Evolutionary conservation across 257 asterid genomes (phyloP).

Genomic region (Vinca minor): DNA sequence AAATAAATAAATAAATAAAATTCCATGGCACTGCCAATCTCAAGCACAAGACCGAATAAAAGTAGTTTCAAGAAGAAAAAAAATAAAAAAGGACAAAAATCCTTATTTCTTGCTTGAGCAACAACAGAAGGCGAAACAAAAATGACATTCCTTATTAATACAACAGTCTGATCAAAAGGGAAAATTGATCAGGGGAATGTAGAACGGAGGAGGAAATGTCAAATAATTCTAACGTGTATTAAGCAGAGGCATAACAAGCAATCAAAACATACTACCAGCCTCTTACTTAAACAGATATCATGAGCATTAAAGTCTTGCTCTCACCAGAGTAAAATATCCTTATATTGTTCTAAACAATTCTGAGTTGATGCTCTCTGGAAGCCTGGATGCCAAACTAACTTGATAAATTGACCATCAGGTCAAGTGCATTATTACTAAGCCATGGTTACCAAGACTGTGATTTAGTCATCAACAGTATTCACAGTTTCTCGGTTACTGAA

Average conservation of each 20-base stretch:
- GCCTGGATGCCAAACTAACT: slow-evolving; percentile 15
- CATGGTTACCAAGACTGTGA: slow-evolving; percentile 10
- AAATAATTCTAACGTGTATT: not conserved
- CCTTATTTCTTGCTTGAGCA: too few species aligned
- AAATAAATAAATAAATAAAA: too few species aligned
- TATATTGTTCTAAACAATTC: slow-evolving; percentile 28
- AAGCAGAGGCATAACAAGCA: slow-evolving; percentile 8
- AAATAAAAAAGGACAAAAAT: too few species aligned
- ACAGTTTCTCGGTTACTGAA: slow-evolving; percentile 8
- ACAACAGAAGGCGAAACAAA: too few species aligned
- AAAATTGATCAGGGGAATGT: not conserved
- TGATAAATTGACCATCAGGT: slow-evolving; percentile 11
- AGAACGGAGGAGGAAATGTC: not conserved
- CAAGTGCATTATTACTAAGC: slow-evolving; percentile 5
- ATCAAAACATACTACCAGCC: slow-evolving; percentile 18
- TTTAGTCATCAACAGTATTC: slow-evolving; percentile 10
- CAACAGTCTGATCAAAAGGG: not conserved
- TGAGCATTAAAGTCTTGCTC: too few species aligned
- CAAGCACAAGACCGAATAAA: too few species aligned
- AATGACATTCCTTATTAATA: not conserved
- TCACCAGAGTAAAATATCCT: slow-evolving; percentile 9
- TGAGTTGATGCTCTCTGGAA: slow-evolving; percentile 16
- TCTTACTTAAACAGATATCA: slow-evolving; percentile 9
- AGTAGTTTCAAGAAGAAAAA: too few species aligned
- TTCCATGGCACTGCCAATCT: too few species aligned